Base-by-base conservation (phyloP, 2,329 filamentous ascomycete genomes). In the Pyricularia grisea region DNA sequence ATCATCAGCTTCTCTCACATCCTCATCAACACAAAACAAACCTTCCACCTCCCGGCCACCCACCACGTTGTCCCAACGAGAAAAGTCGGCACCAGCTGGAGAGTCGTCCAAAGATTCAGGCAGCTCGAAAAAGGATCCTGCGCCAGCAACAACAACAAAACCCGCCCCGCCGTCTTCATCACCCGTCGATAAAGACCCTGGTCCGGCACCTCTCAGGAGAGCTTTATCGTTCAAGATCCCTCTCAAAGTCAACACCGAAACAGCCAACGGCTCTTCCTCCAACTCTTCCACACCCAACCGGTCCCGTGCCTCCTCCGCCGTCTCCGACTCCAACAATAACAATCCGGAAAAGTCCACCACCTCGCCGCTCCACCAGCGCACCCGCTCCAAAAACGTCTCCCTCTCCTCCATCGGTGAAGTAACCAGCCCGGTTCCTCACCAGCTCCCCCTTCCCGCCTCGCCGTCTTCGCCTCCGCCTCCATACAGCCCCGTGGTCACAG, bases 341-440 rank as follows among this genome's bases (percentile, higher is more conserved):
- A 50, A 20, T 12, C 42, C 42, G 42, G 42, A 55, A 20, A 55
- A 55, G 20, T n/a, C 42, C 42, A 9, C 42, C 42, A 9, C 42
- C 58, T 61, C 58, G 4, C 58, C 58, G 11, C 58, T 25, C 10
- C 50, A 67, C 50, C 55, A 28, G 27, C 28, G 42, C 55, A 25
- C 20, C 42, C 50, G 27, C 20, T n/a, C 58, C 55, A 68, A 61
- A 20, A 55, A 20, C n/a, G 33, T 30, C 11, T 68, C 67, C 27
- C 67, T 68, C 33, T 64, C 58, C 20, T 68, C 67, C 67, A 68
- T 68, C 31, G 58, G 67, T 25, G 67, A 68, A 68, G 28, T 64
- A 31, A 12, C 67, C 11, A 42, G 55, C 36, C 28, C 64, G 28
- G 28, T 64, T 31, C 25, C 25, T 31, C 23, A 64, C 25, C 61